phyloP scores from a whole-genome alignment of 2,329 filamentous ascomycete species.

The Cercospora zeae-maydis region DNA sequence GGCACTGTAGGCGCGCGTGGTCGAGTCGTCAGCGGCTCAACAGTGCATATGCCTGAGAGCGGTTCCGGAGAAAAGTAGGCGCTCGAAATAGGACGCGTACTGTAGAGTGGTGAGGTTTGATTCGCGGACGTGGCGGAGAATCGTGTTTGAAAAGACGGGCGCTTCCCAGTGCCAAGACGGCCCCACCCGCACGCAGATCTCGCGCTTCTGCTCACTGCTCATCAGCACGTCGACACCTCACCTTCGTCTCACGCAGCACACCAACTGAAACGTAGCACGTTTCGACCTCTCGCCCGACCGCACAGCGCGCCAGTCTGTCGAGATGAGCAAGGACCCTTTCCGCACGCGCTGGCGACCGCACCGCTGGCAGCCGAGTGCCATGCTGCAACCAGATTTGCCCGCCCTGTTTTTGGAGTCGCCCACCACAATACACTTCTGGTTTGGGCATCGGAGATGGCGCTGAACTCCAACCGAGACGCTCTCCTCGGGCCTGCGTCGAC shows the following conservation, averaged over 20 bases:
- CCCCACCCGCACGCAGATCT: background rate
- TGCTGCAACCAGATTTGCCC: slow-evolving; percentile 5
- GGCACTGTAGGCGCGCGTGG: background rate
- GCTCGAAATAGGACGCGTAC: slow-evolving; percentile 6
- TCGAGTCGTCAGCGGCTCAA: background rate
- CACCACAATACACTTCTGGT: slow-evolving; percentile 13
- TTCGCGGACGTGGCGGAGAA: slow-evolving; percentile 4
- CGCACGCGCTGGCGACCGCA: slow-evolving; percentile 9
- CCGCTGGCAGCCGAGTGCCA: background rate
- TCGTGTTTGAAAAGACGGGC: background rate
- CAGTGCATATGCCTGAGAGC: background rate
- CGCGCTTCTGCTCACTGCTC: background rate
- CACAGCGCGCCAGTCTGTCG: slow-evolving; percentile 12
- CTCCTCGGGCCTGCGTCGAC: slow-evolving; percentile 14
- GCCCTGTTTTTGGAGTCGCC: slow-evolving; percentile 8
- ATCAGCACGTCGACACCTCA: slow-evolving; percentile 1
- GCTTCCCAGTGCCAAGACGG: background rate
- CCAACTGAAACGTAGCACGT: slow-evolving; percentile 17
- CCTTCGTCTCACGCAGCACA: slow-evolving; percentile 7
- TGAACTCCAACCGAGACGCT: slow-evolving; percentile 7
- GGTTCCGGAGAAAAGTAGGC: background rate
- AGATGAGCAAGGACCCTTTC: slow-evolving; percentile 21
- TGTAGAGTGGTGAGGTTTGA: background rate
- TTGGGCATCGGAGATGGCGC: slow-evolving; percentile 17
- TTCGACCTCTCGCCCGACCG: slow-evolving; percentile 10